phyloP scores from a whole-genome alignment of 352 stramenopile species.

The Phytophthora sansomeana region DNA sequence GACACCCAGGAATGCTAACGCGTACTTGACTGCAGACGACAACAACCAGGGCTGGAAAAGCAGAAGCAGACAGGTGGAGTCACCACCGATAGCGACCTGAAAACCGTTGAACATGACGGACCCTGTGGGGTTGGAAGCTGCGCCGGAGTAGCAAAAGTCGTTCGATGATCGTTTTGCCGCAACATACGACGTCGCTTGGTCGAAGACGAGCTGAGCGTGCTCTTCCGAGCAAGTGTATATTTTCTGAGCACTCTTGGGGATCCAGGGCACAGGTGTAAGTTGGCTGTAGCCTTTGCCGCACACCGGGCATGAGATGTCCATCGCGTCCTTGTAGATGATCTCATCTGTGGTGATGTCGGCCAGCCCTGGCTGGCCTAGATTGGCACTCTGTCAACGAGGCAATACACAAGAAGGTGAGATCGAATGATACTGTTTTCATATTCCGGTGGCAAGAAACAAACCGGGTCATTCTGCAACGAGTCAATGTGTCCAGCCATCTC shows the following conservation, averaged over 20 bases:
- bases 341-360: conserved; percentile 56
- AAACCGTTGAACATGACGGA: conserved; percentile 82
- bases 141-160: conserved; percentile 56
- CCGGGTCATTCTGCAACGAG: conserved; percentile 65
- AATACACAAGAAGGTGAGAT: neutral
- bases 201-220: conserved; percentile 50
- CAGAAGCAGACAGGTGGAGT: conserved; percentile 60
- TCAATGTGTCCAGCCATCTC: conserved; percentile 80
- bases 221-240: conserved; percentile 69
- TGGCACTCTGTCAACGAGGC: conserved; percentile 16
- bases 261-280: conserved; percentile 68
- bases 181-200: conserved; percentile 46
- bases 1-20: conserved; percentile 63
- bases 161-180: conserved; percentile 15
- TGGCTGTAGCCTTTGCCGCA: conserved; percentile 50
- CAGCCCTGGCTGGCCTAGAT: conserved; percentile 42
- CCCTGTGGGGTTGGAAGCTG: conserved; percentile 35
- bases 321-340: conserved; percentile 62
- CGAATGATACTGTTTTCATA: neutral
- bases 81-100: conserved; percentile 56
- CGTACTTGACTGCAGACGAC: conserved; percentile 64
- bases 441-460: conserved; percentile 21
- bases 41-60: conserved; percentile 78
- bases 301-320: conserved; percentile 53
- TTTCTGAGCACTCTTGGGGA: conserved; percentile 58